Evolutionary conservation across 2,329 filamentous ascomycete species (phyloP).

Genomic region (Fusarium odoratissimum): DNA sequence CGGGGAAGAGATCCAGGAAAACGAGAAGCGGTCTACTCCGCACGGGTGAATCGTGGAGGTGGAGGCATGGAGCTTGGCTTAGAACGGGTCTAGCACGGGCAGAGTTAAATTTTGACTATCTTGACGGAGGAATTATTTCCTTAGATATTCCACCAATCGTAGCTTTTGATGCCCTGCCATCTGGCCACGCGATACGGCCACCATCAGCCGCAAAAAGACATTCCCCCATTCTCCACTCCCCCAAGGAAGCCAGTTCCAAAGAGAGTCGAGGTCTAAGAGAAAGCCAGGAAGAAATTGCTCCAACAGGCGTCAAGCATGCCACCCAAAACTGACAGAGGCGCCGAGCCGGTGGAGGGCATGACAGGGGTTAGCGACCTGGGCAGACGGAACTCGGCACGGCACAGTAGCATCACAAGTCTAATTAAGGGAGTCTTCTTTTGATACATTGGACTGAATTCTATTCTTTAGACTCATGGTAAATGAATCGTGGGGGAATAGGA

Average conservation of each 20-base stretch:
- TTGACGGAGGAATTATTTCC: slow-evolving; percentile 18
- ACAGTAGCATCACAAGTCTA: slow-evolving; percentile 9
- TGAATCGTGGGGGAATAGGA: slow-evolving; percentile 27
- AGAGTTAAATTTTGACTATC: slow-evolving; percentile 8
- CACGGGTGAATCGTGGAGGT: slow-evolving; percentile 35
- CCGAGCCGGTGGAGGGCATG: slow-evolving; percentile 33
- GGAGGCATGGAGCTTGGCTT: slow-evolving; percentile 5
- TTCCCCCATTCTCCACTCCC: slow-evolving; percentile 34
- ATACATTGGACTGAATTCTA: slow-evolving; percentile 10
- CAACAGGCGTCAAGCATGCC: slow-evolving; percentile 10
- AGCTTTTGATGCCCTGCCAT: neutral
- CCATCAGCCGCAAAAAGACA: slow-evolving; percentile 18
- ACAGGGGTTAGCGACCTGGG: slow-evolving; percentile 24
- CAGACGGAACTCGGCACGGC: slow-evolving; percentile 39
- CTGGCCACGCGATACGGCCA: slow-evolving; percentile 17
- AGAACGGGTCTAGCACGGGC: slow-evolving; percentile 24
- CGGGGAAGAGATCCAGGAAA: slow-evolving; percentile 32
- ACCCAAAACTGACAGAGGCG: slow-evolving; percentile 31
- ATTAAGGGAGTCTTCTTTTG: slow-evolving; percentile 6
- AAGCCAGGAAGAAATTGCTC: slow-evolving; percentile 5
- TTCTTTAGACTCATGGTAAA: neutral
- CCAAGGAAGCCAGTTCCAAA: slow-evolving; percentile 14
- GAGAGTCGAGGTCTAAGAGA: neutral
- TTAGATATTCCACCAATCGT: slow-evolving; percentile 29
- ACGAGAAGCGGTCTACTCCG: slow-evolving; percentile 33